phyloP scores from a whole-genome alignment of 2,329 filamentous ascomycete genomes.

The Leptodontidium sp. region DNA sequence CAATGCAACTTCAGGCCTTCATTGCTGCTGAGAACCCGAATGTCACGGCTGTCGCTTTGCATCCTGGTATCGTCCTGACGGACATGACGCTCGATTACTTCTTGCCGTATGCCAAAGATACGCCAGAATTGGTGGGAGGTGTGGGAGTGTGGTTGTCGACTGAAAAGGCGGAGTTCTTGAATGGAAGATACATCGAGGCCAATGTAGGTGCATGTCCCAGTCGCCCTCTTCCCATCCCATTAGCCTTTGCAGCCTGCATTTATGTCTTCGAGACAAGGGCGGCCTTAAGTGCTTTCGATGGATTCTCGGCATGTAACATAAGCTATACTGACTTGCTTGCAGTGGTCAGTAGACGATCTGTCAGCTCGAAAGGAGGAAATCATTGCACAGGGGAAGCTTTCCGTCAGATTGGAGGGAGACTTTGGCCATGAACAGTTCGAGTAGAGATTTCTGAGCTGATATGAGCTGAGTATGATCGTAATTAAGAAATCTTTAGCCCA shows the following conservation, averaged over 20 bases:
- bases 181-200: slow-evolving; percentile 41
- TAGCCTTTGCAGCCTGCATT: too few species aligned
- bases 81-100: slow-evolving; percentile 37
- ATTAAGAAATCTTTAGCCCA: not conserved
- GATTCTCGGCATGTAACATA: too few species aligned
- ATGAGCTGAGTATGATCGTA: not conserved
- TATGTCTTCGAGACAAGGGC: too few species aligned
- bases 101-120: slow-evolving; percentile 44
- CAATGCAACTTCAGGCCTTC: slow-evolving; percentile 25
- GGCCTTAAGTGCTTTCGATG: too few species aligned
- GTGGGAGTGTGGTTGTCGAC: slow-evolving; percentile 42
- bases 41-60: slow-evolving; percentile 26
- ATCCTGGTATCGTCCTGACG: slow-evolving; percentile 33
- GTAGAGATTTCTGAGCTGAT: not conserved
- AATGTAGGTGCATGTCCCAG: slow-evolving; percentile 26
- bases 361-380: slow-evolving; percentile 35
- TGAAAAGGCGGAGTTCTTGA: slow-evolving; percentile 43
- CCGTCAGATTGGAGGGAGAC: slow-evolving; percentile 22
- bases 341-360: slow-evolving; percentile 47
- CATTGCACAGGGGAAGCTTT: slow-evolving; percentile 22
- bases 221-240: not conserved
- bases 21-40: slow-evolving; percentile 33
- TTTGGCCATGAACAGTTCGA: slow-evolving; percentile 33
- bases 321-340: not conserved
- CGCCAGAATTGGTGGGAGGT: slow-evolving; percentile 44